Percentiles rank a stretch among this genome's conserved stretches.
Evolutionary conservation across 768 basidiomycete species (phyloP).

Genomic region (Lentinula aciculospora): DNA sequence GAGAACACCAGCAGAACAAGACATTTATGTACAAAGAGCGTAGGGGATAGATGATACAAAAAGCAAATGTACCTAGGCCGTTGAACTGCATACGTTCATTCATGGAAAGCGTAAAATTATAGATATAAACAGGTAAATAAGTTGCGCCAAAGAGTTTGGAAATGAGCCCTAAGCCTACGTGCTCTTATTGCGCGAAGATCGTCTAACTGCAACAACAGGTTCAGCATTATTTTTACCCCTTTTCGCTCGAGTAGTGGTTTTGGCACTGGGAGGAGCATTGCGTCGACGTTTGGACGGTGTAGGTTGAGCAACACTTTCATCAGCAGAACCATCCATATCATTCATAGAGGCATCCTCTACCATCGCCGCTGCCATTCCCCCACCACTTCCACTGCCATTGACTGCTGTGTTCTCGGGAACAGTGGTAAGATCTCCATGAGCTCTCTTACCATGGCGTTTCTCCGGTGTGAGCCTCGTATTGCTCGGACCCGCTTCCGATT

Average conservation of each 20-base stretch:
- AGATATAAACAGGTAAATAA: background rate
- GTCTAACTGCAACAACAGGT: background rate
- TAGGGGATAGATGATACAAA: background rate
- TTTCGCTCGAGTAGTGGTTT: background rate
- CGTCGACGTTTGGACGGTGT: constrained; percentile 1
- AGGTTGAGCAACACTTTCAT: background rate
- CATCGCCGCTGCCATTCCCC: background rate
- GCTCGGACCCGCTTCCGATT: background rate
- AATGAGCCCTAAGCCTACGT: background rate
- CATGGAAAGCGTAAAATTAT: background rate
- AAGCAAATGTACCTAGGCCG: background rate
- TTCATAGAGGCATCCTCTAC: background rate
- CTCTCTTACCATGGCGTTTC: constrained; percentile 1
- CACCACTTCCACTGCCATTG: background rate
- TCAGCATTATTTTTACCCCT: background rate
- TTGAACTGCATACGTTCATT: background rate
- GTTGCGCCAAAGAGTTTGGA: background rate
- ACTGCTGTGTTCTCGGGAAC: background rate
- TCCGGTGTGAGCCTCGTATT: background rate
- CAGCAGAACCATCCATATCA: background rate
- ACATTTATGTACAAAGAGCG: background rate
- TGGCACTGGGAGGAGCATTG: background rate
- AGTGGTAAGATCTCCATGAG: background rate
- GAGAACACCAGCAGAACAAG: background rate
- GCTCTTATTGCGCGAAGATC: background rate